A percentile compares a stretch with the other conserved stretches of the same genome.
phyloP scores from a whole-genome alignment of 2,329 filamentous ascomycete species.

The Epichloe gansuensis region DNA sequence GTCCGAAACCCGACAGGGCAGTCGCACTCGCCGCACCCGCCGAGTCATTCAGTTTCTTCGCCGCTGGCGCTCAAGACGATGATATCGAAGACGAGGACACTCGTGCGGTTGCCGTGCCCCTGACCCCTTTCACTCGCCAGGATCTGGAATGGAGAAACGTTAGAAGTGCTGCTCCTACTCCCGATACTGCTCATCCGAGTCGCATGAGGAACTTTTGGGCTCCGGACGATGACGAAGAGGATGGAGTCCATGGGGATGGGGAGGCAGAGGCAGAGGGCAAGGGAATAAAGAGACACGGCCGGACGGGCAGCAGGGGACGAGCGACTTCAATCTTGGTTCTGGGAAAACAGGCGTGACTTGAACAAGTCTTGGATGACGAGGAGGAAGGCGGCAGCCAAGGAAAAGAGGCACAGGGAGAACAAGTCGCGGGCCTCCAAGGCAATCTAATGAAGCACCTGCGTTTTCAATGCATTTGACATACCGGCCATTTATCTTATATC shows the following conservation, averaged over 20 bases:
- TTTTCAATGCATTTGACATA: background rate
- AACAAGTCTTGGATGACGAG: constrained; percentile 56
- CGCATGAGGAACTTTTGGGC: constrained; percentile 49
- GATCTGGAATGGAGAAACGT: constrained; percentile 64
- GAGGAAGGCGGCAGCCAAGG: constrained; percentile 50
- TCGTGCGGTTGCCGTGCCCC: constrained; percentile 36
- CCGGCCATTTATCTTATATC: too few species aligned
- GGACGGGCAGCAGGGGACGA: constrained; percentile 19
- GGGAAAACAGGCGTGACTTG: constrained; percentile 51
- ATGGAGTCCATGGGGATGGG: constrained; percentile 14
- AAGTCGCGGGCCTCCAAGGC: constrained; percentile 37
- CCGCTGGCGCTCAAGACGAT: constrained; percentile 33
- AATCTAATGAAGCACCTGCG: constrained; percentile 12
- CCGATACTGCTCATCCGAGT: constrained; percentile 74
- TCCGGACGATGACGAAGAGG: constrained; percentile 25
- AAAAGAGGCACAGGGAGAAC: constrained; percentile 55
- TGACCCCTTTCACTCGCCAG: constrained; percentile 72
- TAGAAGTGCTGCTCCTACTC: constrained; percentile 88
- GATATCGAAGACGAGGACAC: constrained; percentile 31
- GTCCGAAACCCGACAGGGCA: constrained; percentile 35
- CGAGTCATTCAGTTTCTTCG: constrained; percentile 69
- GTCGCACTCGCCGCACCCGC: constrained; percentile 19
- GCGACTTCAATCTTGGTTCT: constrained; percentile 58
- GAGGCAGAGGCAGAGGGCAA: constrained; percentile 18
- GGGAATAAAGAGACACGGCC: constrained; percentile 12